These are phyloP conservation scores for Vitis hybrid DNA, from an alignment of 177 flowering plant species.

Conservation along the genomic window DNA sequence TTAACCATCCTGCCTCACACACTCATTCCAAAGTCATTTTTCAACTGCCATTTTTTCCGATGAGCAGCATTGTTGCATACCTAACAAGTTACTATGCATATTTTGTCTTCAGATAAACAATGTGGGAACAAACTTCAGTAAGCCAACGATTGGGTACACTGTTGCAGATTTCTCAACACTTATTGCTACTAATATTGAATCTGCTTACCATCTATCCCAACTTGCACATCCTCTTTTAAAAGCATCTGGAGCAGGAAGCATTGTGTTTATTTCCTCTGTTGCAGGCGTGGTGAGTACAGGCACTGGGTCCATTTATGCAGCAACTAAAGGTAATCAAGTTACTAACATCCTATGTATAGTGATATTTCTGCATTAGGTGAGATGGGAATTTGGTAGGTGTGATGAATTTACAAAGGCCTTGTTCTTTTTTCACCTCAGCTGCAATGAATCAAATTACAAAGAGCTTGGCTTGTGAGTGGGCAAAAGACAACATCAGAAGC, in stretches of 20 bases:
- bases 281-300: constrained; percentile 39
- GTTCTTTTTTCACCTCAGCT: constrained; percentile 23
- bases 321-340: constrained; percentile 39
- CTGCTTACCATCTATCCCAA: constrained; percentile 52
- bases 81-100: not conserved
- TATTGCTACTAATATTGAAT: constrained; percentile 51
- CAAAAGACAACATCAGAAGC: constrained; percentile 47
- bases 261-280: constrained; percentile 68
- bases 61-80: too few species aligned
- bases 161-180: constrained; percentile 40
- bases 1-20: too few species aligned
- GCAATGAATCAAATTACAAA: constrained; percentile 55
- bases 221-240: constrained; percentile 57
- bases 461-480: constrained; percentile 62
- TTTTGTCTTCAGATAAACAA: constrained; percentile 45
- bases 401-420: not conserved
- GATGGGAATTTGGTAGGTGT: not conserved
- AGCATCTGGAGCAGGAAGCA: constrained; percentile 53
- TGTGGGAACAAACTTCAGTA: constrained; percentile 49
- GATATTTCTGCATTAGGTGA: not conserved
- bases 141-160: constrained; percentile 44
- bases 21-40: too few species aligned
- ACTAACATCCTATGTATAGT: not conserved
- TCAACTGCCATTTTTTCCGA: too few species aligned
- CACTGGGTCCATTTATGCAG: constrained; percentile 42